Base-by-base conservation (phyloP, 2,329 filamentous ascomycete genomes). In the Aspergillus caelatus region DNA sequence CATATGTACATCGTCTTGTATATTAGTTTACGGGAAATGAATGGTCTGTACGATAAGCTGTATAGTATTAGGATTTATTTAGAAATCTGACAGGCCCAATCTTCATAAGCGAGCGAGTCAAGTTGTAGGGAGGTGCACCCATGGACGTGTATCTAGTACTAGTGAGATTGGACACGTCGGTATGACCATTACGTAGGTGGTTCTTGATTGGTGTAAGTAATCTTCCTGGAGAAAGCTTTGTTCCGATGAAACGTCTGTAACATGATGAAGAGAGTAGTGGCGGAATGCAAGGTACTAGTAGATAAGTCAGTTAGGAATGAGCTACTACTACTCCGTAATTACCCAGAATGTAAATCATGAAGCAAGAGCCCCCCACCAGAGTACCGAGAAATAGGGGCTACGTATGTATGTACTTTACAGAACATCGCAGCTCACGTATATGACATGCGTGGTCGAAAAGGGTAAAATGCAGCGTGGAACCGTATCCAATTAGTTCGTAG, bases 401-500 rank as follows among this genome's bases (percentile, higher is more conserved):
- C 34, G 34, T 36, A 36, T 48, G 45, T 28, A 46, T 4, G 4
- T 46, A 48, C 45, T 48, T 23, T 48, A 23, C 45, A 48, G 12
- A 26, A 28, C n/a, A 48, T 48, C 3, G 12, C 21, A 28, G 21
- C 23, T 48, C 45, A 48, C 21, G 28, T 52, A 52, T 12, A 32
- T 32, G 48, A 52, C 28, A 50, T 34, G 43, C 30, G 11, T 36
- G 48, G 41, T 41, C 55, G 60, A 67, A 61, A 55, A 36, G 54
- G 55, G 54, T 58, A 61, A 61, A 36, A 56, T 61, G 52, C 39
- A 46, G 46, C 60, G 50, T 39, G 56, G 46, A 57, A 34, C 30
- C 26, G 30, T 34, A 26, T 30, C 50, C 50, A 55, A 48, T 54
- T 46, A 58, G 57, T 58, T 55, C 19, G 56, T 46, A 66, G 54